Evolutionary conservation across 352 stramenopile genomes (phyloP).

Genomic region (Pythium vanterpoolii): DNA sequence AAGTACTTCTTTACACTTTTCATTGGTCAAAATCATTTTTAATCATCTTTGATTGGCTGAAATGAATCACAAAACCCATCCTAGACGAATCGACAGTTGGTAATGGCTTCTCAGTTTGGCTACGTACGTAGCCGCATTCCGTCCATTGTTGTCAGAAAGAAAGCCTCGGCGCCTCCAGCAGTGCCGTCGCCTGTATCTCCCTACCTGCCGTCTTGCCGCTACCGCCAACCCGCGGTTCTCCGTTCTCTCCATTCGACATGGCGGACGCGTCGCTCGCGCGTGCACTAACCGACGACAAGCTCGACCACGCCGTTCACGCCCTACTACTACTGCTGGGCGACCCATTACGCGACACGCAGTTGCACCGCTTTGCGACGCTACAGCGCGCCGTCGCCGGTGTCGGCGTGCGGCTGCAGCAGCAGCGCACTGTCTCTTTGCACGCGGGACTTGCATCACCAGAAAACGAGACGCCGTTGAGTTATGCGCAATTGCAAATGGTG

Average conservation of each 20-base stretch:
- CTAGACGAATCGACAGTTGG: too few relatives aligned
- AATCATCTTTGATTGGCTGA: too few relatives aligned
- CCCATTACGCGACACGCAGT: background rate
- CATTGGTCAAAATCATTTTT: background rate
- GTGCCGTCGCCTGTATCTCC: too few relatives aligned
- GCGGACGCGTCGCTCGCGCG: conserved; percentile 11
- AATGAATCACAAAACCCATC: too few relatives aligned
- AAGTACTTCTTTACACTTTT: background rate
- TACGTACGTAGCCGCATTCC: too few relatives aligned
- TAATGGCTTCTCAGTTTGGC: too few relatives aligned
- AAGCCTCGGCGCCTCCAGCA: too few relatives aligned
- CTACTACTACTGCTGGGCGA: conserved; percentile 36
- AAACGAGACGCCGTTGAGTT: conserved; percentile 30
- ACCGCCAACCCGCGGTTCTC: too few relatives aligned
- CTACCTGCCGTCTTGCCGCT: too few relatives aligned
- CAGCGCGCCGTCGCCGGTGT: conserved; percentile 12
- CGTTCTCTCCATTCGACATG: background rate
- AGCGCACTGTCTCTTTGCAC: conserved; percentile 6
- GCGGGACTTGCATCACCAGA: conserved; percentile 3
- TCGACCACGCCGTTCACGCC: conserved; percentile 37
- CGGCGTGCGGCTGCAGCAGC: conserved; percentile 10
- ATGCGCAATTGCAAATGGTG: conserved; percentile 58
- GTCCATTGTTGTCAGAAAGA: too few relatives aligned
- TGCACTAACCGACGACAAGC: conserved; percentile 31
- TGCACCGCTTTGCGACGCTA: conserved; percentile 21